These are phyloP conservation scores for Phaeodactylum tricornutum DNA, from an alignment of 108 stramenopile genomes.

Conservation along the genomic window DNA sequence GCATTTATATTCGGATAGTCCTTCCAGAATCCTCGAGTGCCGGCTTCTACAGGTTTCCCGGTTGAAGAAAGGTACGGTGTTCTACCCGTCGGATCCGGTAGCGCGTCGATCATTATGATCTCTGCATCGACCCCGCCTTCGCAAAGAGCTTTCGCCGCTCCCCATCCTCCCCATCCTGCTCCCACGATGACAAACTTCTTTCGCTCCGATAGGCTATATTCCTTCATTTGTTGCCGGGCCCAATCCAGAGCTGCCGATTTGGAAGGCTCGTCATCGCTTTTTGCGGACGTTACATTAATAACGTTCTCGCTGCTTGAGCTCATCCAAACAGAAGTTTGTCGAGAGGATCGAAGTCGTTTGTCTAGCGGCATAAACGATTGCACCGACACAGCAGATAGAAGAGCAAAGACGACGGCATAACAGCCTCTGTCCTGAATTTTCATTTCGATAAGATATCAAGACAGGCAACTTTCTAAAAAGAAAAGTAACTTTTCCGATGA, in stretches of 20 bases:
- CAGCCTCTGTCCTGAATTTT: too few species aligned
- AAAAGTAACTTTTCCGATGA: too few species aligned
- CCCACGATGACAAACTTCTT: constrained; percentile 76
- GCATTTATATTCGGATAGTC: constrained; percentile 91
- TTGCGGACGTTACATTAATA: too few species aligned
- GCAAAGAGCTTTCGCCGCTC: constrained; percentile 83
- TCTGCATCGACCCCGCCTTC: constrained; percentile 36
- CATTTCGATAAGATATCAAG: too few species aligned
- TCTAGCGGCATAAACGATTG: too few species aligned
- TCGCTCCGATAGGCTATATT: constrained; percentile 4
- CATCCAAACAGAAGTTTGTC: too few species aligned
- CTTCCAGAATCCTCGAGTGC: constrained; percentile 90
- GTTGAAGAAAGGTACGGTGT: constrained; percentile 60
- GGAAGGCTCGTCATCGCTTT: too few species aligned
- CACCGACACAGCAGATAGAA: too few species aligned
- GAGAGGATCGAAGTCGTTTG: too few species aligned
- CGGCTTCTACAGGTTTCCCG: constrained; percentile 79
- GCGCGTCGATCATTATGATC: constrained; percentile 77
- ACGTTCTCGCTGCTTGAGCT: too few species aligned
- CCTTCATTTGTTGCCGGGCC: constrained; percentile 11
- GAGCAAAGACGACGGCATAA: too few species aligned
- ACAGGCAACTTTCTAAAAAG: too few species aligned
- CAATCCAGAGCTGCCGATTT: constrained; percentile 16
- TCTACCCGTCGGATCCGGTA: constrained; percentile 69
- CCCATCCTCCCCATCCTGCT: constrained; percentile 93